These are phyloP conservation scores for Betula pendula DNA, from an alignment of 306 rosid genomes.

Conservation along the genomic window DNA sequence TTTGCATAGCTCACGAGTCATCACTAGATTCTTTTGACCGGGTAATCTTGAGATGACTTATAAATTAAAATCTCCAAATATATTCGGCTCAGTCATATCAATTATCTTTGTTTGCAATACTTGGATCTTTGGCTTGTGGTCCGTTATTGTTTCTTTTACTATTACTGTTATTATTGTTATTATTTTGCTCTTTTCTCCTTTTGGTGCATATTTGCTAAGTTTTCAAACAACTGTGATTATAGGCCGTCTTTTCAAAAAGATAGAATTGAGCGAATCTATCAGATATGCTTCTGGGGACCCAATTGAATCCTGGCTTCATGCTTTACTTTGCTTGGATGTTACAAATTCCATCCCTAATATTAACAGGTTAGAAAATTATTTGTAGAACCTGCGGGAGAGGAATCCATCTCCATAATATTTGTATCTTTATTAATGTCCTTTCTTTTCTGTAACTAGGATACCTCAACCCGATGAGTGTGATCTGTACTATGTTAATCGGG, in stretches of 20 bases:
- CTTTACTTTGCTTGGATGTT: constrained; percentile 85
- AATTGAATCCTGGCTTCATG: constrained; percentile 86
- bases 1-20: no score
- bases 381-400: constrained; percentile 14
- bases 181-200: background rate
- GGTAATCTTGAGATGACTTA: background rate
- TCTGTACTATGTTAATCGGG: constrained; percentile 90
- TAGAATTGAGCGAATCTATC: constrained; percentile 83
- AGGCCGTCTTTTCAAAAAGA: constrained; percentile 83
- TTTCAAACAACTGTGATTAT: constrained; percentile 25
- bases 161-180: background rate
- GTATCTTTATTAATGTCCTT: constrained; percentile 19
- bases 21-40: background rate
- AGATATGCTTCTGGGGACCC: constrained; percentile 95
- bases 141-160: background rate
- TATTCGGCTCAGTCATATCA: background rate
- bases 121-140: background rate
- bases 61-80: background rate
- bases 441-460: constrained; percentile 52
- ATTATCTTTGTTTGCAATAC: background rate
- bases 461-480: constrained; percentile 87
- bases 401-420: constrained; percentile 6
- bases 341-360: constrained; percentile 69
- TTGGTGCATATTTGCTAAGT: constrained; percentile 22
- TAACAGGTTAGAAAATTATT: constrained; percentile 55